phyloP scores from a whole-genome alignment of 2,329 filamentous ascomycete genomes.

The Aspergillus fumigatus region DNA sequence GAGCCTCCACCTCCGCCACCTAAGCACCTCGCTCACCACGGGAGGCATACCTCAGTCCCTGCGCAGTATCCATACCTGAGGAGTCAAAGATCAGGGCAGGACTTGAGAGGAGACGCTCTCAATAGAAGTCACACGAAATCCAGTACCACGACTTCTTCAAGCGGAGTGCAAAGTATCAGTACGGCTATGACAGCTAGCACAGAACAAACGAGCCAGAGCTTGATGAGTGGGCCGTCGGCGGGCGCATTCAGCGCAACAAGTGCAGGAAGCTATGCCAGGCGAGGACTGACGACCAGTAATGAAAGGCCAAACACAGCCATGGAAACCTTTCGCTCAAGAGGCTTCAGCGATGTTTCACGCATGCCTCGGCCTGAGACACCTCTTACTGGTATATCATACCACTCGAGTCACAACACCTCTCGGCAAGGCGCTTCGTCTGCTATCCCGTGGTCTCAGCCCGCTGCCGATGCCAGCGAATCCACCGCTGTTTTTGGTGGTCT shows the following conservation, averaged over 20 bases:
- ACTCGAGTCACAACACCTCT: conserved; percentile 72
- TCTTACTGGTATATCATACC: conserved; percentile 78
- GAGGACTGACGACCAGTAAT: conserved; percentile 45
- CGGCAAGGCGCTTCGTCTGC: conserved; percentile 59
- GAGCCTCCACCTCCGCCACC: conserved; percentile 60
- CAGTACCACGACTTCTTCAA: conserved; percentile 72
- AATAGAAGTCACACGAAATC: conserved; percentile 84
- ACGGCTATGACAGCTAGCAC: conserved; percentile 66
- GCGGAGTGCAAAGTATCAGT: conserved; percentile 62
- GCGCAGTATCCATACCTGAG: conserved; percentile 34
- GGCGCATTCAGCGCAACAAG: conserved; percentile 91
- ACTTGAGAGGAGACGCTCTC: conserved; percentile 65
- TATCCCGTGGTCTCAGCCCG: conserved; percentile 50
- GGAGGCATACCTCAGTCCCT: conserved; percentile 41
- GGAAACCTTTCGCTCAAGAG: conserved; percentile 36
- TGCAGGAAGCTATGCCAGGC: conserved; percentile 84
- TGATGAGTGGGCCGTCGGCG: conserved; percentile 93
- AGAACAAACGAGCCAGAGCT: conserved; percentile 71
- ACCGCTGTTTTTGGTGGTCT: conserved; percentile 73
- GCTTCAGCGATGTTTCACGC: conserved; percentile 34
- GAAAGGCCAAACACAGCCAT: conserved; percentile 44
- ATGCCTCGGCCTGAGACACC: conserved; percentile 47
- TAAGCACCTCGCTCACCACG: conserved; percentile 44
- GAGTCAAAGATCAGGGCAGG: conserved; percentile 58
- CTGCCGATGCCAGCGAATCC: conserved; percentile 54